phyloP scores from a whole-genome alignment of 2,329 filamentous ascomycete genomes.

The Exophiala viscosa region DNA sequence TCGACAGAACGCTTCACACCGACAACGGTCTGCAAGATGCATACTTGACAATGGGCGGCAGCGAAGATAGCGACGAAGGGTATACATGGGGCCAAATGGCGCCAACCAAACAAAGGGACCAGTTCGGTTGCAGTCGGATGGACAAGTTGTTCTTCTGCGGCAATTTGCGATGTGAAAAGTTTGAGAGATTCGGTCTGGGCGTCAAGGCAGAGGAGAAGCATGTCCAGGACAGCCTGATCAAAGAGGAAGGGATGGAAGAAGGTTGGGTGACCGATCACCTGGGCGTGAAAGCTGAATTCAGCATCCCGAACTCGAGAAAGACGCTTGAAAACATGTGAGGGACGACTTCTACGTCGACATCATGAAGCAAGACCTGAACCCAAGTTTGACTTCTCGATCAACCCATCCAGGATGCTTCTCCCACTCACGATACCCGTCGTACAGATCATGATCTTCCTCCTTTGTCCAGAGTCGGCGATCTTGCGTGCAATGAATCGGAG shows the following conservation, averaged over 20 bases:
- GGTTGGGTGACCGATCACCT: constrained; percentile 30
- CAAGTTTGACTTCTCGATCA: constrained; percentile 60
- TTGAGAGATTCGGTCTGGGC: constrained; percentile 49
- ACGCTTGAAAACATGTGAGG: too few species aligned
- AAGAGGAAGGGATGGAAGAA: constrained; percentile 23
- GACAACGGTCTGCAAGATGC: constrained; percentile 52
- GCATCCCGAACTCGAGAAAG: background rate
- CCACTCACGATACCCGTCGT: constrained; percentile 90
- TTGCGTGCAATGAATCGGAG: constrained; percentile 83
- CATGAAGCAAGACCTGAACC: constrained; percentile 17
- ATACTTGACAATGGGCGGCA: constrained; percentile 50
- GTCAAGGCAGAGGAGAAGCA: constrained; percentile 37
- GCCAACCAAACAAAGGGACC: constrained; percentile 37
- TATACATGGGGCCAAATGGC: constrained; percentile 60
- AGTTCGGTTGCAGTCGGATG: constrained; percentile 52
- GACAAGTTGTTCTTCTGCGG: constrained; percentile 54
- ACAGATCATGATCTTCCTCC: constrained; percentile 82
- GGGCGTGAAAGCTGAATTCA: constrained; percentile 25
- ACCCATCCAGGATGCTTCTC: constrained; percentile 80
- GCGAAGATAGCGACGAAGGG: constrained; percentile 50
- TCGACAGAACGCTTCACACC: constrained; percentile 47
- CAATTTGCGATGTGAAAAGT: constrained; percentile 43
- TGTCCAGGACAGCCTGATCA: constrained; percentile 22
- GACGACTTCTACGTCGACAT: background rate
- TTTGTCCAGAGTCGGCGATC: constrained; percentile 60